Evolutionary conservation across 352 stramenopile genomes (phyloP).

Genomic region (Pythium folliculosum): DNA sequence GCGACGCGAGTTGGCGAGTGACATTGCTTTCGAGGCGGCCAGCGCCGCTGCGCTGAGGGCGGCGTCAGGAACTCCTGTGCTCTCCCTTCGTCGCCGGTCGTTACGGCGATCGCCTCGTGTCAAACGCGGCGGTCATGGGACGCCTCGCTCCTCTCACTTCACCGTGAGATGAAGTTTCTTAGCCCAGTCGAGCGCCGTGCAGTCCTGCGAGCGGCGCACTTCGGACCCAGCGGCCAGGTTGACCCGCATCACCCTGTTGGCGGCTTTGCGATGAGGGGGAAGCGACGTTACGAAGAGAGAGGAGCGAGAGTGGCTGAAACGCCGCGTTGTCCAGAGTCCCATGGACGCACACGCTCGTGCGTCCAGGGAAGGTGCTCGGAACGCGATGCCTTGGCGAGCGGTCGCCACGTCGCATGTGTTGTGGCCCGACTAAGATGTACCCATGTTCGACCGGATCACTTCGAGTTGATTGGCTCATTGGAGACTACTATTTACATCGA

Average conservation of each 20-base stretch:
- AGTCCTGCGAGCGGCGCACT: too few species aligned
- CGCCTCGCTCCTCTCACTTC: too few species aligned
- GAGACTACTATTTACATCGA: not conserved
- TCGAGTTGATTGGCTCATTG: slow-evolving; percentile 5
- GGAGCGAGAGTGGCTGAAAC: not conserved
- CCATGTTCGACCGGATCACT: slow-evolving; percentile 7
- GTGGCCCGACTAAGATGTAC: not conserved
- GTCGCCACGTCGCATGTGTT: too few species aligned
- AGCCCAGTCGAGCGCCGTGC: not conserved
- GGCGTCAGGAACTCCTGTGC: too few species aligned
- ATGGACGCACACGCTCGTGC: not conserved
- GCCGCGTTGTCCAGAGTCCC: not conserved
- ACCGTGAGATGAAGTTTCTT: not conserved
- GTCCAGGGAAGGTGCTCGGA: not conserved
- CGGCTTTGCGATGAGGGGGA: not conserved
- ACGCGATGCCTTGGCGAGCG: not conserved
- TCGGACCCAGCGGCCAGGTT: not conserved
- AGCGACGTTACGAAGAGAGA: not conserved
- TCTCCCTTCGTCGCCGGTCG: too few species aligned
- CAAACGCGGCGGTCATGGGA: too few species aligned
- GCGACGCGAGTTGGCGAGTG: too few species aligned
- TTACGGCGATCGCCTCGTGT: too few species aligned
- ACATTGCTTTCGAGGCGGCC: too few species aligned
- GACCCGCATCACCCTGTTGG: slow-evolving; percentile 2
- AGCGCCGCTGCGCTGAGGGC: too few species aligned